Evolutionary conservation across 345 rosid species (phyloP).

Genomic region (Physaria fendleri): DNA sequence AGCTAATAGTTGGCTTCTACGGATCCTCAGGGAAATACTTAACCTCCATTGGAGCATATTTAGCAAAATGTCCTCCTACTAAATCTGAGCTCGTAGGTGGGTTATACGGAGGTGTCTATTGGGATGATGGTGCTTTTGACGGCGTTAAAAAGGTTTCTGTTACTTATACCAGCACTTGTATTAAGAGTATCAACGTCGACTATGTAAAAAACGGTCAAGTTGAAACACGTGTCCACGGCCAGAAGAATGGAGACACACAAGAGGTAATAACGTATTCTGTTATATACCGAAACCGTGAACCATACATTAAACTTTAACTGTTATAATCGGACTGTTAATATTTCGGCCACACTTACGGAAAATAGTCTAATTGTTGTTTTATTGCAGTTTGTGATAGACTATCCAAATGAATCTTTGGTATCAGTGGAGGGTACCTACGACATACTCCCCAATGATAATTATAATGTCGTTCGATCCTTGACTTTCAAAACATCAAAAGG

Average conservation of each 20-base stretch:
- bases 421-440: conserved; percentile 23
- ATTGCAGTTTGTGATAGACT: conserved; percentile 9
- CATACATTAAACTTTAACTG: too few species aligned
- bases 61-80: not conserved
- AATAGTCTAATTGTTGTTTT: too few species aligned
- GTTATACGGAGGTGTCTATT: conserved; percentile 8
- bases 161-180: not conserved
- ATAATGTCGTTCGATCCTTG: conserved; percentile 7
- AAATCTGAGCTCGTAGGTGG: conserved; percentile 19
- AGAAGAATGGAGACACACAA: conserved; percentile 14
- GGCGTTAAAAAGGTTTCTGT: conserved; percentile 12
- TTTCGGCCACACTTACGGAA: too few species aligned
- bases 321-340: too few species aligned
- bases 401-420: conserved; percentile 20
- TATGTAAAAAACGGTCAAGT: conserved; percentile 15
- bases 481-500: conserved; percentile 23
- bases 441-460: not conserved
- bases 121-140: conserved; percentile 23
- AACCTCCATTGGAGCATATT: conserved; percentile 18
- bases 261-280: too few species aligned
- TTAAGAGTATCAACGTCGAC: conserved; percentile 9
- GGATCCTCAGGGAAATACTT: conserved; percentile 9
- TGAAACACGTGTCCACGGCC: conserved; percentile 9
- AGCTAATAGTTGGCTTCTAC: conserved; percentile 20
- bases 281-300: too few species aligned